A percentile compares a stretch with the other conserved stretches of the same genome.
Evolutionary conservation across 495 filamentous ascomycete genomes (phyloP).

Genomic region (Penicillium coprophilum): DNA sequence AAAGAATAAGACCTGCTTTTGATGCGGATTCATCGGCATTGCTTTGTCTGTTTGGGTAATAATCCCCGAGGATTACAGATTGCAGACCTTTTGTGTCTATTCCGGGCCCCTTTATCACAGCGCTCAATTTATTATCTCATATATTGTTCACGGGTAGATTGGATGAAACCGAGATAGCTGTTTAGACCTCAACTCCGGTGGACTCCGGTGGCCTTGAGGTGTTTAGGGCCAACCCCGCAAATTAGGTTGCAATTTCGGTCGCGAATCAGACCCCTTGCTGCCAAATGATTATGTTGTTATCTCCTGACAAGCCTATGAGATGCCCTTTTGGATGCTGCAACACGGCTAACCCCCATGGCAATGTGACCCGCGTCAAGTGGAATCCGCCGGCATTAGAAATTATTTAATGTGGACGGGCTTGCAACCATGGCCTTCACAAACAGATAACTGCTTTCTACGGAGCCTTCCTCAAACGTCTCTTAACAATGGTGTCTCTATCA

Average conservation of each 20-base stretch:
- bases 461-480: no score
- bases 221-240: conserved; percentile 1
- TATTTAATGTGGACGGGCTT: background rate
- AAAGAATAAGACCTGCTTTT: no score
- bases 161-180: background rate
- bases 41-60: background rate
- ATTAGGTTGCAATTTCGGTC: background rate
- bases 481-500: conserved; percentile 10
- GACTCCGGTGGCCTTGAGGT: conserved; percentile 1
- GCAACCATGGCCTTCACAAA: background rate
- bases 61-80: background rate
- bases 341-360: background rate
- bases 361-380: background rate
- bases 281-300: background rate
- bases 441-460: background rate
- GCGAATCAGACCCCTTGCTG: background rate
- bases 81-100: background rate
- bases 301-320: background rate
- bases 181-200: conserved; percentile 1
- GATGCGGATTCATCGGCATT: no score
- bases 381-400: background rate
- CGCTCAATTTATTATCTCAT: background rate
- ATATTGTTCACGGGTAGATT: background rate
- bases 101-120: background rate
- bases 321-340: background rate